A percentile compares a stretch with the other conserved stretches of the same genome.
Conservation (phyloP, 768 basidiomycete species). For the Cantharellus anzutake region DNA sequence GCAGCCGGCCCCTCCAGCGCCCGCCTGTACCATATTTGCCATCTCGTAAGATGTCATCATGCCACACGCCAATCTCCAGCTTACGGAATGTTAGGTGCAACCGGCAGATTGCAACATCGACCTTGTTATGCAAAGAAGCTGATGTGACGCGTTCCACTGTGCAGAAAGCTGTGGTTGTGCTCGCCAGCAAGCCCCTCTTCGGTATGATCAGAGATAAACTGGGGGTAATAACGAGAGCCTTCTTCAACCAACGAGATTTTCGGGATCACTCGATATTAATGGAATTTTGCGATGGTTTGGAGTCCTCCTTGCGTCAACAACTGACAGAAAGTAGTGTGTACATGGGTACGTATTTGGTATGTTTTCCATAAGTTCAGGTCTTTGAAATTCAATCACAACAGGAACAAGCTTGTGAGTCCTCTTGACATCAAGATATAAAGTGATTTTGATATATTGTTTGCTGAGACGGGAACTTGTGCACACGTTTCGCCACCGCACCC, state of each 20-base stretch:
- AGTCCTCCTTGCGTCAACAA: slow-evolving; percentile 53
- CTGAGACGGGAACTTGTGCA: slow-evolving; percentile 81
- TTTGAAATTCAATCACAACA: slow-evolving; percentile 12
- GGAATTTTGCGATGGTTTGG: slow-evolving; percentile 65
- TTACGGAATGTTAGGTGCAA: slow-evolving; percentile 44
- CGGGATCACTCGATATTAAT: slow-evolving; percentile 72
- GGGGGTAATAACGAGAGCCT: slow-evolving; percentile 80
- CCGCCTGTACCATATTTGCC: slow-evolving; percentile 75
- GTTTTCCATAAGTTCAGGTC: background rate
- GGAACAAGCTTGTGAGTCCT: slow-evolving; percentile 47
- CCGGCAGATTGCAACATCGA: slow-evolving; percentile 72
- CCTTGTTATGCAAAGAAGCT: slow-evolving; percentile 53
- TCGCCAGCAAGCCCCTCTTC: slow-evolving; percentile 79
- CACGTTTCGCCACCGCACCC: slow-evolving; percentile 78
- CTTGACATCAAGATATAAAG: background rate
- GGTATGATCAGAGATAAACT: slow-evolving; percentile 91
- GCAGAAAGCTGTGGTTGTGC: slow-evolving; percentile 91
- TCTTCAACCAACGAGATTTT: slow-evolving; percentile 88
- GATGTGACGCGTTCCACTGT: slow-evolving; percentile 89
- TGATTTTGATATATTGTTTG: background rate
- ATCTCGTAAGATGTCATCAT: slow-evolving; percentile 50
- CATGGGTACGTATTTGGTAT: slow-evolving; percentile 46
- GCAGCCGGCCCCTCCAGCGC: slow-evolving; percentile 25
- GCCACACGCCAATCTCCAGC: background rate
- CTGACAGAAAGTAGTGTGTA: slow-evolving; percentile 86